Conservation (phyloP, 2,329 filamentous ascomycete species). For the Stagonosporopsis vannaccii region DNA sequence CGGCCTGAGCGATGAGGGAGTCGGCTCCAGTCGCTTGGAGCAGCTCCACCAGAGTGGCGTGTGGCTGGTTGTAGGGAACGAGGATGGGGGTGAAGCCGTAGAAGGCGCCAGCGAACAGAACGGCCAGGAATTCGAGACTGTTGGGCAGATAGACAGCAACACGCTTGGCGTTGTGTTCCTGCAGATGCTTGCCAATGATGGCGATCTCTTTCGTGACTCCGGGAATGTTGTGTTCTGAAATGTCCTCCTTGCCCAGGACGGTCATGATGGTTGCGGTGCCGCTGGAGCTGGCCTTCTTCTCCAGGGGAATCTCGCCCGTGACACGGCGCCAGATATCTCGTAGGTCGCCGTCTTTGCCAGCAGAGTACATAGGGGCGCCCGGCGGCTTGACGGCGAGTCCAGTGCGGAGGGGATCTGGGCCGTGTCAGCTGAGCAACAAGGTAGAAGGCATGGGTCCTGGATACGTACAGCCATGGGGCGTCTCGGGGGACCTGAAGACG, state of each 20-base stretch:
- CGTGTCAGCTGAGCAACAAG: conserved; percentile 22
- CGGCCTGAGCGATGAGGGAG: conserved; percentile 82
- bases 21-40: conserved; percentile 78
- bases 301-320: conserved; percentile 68
- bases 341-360: conserved; percentile 85
- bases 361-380: conserved; percentile 80
- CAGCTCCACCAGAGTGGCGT: conserved; percentile 73
- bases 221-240: conserved; percentile 73
- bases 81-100: conserved; percentile 86
- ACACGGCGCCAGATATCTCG: conserved; percentile 88
- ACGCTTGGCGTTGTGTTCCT: conserved; percentile 71
- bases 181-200: conserved; percentile 78
- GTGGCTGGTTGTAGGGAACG: conserved; percentile 80
- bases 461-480: conserved; percentile 73
- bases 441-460: neutral
- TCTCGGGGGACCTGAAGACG: conserved; percentile 81
- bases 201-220: conserved; percentile 86
- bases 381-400: conserved; percentile 76
- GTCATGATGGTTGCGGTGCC: conserved; percentile 78
- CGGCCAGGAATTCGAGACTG: conserved; percentile 83
- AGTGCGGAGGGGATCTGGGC: conserved; percentile 46
- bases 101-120: conserved; percentile 87
- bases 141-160: conserved; percentile 94
- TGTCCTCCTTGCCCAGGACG: conserved; percentile 76
- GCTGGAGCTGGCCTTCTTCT: conserved; percentile 68